Evolutionary conservation across 148 eudicot species (phyloP).

Genomic region (Vaccinium myrtillus): DNA sequence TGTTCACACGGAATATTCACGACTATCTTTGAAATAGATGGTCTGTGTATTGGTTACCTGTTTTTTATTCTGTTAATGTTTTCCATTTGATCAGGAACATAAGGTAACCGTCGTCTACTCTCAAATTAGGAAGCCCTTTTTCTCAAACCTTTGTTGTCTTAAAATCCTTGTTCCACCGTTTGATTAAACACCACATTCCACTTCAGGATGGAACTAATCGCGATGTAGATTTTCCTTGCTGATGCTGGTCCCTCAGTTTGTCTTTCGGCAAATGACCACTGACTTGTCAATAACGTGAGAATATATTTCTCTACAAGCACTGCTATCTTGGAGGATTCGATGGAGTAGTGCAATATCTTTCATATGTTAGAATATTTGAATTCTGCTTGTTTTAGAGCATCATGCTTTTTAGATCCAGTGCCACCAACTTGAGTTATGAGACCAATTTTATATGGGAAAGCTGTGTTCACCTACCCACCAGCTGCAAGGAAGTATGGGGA

Average conservation of each 20-base stretch:
- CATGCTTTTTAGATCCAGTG: conserved; percentile 1
- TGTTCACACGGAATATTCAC: background rate
- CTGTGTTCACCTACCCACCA: background rate
- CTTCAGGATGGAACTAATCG: background rate
- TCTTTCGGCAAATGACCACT: background rate
- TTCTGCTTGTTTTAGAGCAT: background rate
- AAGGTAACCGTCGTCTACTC: background rate
- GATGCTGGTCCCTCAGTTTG: background rate
- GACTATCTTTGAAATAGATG: background rate
- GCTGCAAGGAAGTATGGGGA: conserved; percentile 6
- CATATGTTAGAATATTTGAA: background rate
- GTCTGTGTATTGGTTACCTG: background rate
- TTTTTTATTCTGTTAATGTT: background rate
- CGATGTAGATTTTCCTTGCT: background rate
- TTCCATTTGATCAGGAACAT: background rate
- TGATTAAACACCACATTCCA: background rate
- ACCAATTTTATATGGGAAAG: conserved; percentile 1
- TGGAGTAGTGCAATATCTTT: background rate
- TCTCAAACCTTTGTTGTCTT: background rate
- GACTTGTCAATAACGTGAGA: background rate
- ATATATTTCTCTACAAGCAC: background rate
- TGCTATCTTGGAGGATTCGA: background rate
- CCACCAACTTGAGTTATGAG: conserved; percentile 8
- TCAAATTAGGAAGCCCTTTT: background rate
- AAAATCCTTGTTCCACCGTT: background rate